Percentiles rank a stretch among this genome's conserved stretches.
Conservation (phyloP, 2,329 filamentous ascomycete genomes). For the Phoma sp. region DNA sequence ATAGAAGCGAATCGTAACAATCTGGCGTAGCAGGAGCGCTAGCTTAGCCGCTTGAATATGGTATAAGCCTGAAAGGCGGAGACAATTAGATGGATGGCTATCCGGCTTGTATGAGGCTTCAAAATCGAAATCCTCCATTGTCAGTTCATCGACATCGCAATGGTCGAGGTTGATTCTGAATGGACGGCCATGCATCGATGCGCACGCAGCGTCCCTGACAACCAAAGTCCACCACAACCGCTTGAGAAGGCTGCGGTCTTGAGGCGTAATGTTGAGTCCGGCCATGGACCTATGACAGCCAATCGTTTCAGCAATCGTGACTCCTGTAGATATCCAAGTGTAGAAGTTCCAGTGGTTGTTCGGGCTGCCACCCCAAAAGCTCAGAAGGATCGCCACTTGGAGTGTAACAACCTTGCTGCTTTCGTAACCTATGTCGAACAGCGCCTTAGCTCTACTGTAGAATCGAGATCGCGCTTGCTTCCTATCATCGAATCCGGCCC, state of each 20-base stretch:
- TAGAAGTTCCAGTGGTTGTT: constrained; percentile 18
- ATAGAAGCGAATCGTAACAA: constrained; percentile 12
- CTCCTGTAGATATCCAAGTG: constrained; percentile 12
- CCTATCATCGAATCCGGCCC: constrained; percentile 4
- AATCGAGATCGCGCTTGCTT: constrained; percentile 4
- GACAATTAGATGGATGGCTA: not conserved
- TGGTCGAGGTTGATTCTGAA: constrained; percentile 15
- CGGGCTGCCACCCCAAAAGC: constrained; percentile 13
- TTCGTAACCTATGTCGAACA: constrained; percentile 13
- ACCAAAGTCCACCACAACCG: constrained; percentile 12
- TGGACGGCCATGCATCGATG: constrained; percentile 13
- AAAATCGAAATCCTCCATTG: constrained; percentile 2
- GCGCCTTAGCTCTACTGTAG: constrained; percentile 6
- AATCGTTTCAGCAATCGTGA: constrained; percentile 11
- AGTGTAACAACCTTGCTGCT: constrained; percentile 10
- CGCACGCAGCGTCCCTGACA: constrained; percentile 7
- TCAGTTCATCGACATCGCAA: constrained; percentile 9
- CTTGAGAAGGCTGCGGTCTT: constrained; percentile 11
- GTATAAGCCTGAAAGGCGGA: constrained; percentile 5
- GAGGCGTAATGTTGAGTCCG: constrained; percentile 8
- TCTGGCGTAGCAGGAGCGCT: constrained; percentile 13
- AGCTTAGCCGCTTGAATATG: constrained; percentile 7
- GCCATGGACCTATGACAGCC: constrained; percentile 13
- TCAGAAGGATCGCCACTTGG: constrained; percentile 2
- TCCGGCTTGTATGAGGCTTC: not conserved